These are phyloP conservation scores for Tremellales sp. DNA, from an alignment of 1,284 basidiomycete species.

Conservation along the genomic window DNA sequence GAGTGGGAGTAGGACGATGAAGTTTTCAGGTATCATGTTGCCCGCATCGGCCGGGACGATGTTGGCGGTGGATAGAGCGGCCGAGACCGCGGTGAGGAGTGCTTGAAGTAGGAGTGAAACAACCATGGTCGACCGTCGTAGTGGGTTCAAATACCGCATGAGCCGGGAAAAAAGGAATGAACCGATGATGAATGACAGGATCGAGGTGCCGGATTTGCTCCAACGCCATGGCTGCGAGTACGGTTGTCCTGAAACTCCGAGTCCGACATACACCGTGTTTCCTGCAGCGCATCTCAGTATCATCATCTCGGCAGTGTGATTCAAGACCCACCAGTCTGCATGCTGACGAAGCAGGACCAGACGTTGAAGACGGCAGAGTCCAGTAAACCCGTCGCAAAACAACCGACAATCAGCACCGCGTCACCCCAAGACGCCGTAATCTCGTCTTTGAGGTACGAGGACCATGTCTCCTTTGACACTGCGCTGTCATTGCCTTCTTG, in stretches of 20 bases:
- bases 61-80: background rate
- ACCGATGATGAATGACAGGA: conserved; percentile 16
- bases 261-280: conserved; percentile 17
- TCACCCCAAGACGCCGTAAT: conserved; percentile 7
- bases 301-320: no score
- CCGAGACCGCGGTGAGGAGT: conserved; percentile 4
- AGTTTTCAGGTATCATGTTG: conserved; percentile 7
- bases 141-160: conserved; percentile 4
- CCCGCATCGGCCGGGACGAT: conserved; percentile 10
- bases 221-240: conserved; percentile 11
- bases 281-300: background rate
- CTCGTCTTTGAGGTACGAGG: conserved; percentile 7
- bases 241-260: conserved; percentile 15
- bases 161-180: conserved; percentile 13
- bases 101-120: conserved; percentile 21
- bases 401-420: conserved; percentile 11
- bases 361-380: conserved; percentile 18
- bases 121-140: conserved; percentile 30
- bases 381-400: conserved; percentile 16
- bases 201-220: conserved; percentile 15
- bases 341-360: conserved; percentile 18
- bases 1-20: conserved; percentile 17
- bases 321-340: conserved; percentile 14
- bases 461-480: background rate
- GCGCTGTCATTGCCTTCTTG: no score